phyloP scores from a whole-genome alignment of 1,139 yeast genomes.

The Kurtzmaniella quercitrusa region DNA sequence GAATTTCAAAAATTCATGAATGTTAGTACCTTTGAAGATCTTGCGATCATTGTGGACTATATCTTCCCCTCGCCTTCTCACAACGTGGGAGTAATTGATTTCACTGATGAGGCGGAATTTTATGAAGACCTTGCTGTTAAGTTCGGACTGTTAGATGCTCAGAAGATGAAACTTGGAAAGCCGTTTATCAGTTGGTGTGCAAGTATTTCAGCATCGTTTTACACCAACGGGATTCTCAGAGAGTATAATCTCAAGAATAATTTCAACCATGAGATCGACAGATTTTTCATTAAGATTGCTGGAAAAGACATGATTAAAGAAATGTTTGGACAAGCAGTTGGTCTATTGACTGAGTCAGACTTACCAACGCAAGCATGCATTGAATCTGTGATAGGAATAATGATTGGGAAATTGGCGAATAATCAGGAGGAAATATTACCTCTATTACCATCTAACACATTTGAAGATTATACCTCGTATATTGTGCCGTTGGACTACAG shows the following conservation, averaged over 20 bases:
- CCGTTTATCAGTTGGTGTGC: conserved; percentile 32
- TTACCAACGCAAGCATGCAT: conserved; percentile 19
- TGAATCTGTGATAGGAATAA: conserved; percentile 36
- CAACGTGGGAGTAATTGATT: not conserved
- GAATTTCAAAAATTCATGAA: not conserved
- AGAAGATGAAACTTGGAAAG: not conserved
- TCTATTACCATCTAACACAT: conserved; percentile 10
- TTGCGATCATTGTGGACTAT: not conserved
- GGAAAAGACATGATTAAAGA: not conserved
- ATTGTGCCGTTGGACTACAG: conserved; percentile 31
- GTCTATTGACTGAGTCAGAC: not conserved
- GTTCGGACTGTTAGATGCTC: not conserved
- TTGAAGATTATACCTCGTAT: conserved; percentile 12
- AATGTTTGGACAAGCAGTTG: not conserved
- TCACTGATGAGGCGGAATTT: not conserved
- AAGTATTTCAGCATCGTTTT: conserved; percentile 37
- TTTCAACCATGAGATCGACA: not conserved
- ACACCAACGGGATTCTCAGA: conserved; percentile 16
- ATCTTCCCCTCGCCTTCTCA: not conserved
- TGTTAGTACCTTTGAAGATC: not conserved
- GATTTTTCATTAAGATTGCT: not conserved
- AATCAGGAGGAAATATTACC: conserved; percentile 13
- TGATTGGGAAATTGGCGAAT: conserved; percentile 19
- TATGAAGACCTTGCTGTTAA: not conserved
- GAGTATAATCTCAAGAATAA: not conserved